phyloP scores from a whole-genome alignment of 1,139 yeast species.

The Candida sp. region DNA sequence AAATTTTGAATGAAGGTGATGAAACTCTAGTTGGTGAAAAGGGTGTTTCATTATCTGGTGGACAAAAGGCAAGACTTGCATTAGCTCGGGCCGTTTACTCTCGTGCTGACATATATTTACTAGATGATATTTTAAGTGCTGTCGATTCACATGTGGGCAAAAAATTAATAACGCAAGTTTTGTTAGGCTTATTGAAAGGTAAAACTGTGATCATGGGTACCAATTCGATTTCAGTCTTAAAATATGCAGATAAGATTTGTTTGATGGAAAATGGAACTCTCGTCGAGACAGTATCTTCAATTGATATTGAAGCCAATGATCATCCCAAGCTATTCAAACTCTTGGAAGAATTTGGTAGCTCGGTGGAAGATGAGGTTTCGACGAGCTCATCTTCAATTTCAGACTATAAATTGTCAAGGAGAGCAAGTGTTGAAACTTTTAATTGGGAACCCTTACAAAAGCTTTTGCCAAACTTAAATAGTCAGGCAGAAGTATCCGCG shows the following conservation, averaged over 20 bases:
- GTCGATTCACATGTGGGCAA: slow-evolving; percentile 95
- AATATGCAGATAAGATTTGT: slow-evolving; percentile 21
- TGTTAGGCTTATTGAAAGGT: slow-evolving; percentile 22
- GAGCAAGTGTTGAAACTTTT: slow-evolving; percentile 31
- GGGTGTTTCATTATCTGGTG: slow-evolving; percentile 95
- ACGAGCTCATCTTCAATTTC: slow-evolving; percentile 5
- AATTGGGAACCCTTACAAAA: slow-evolving; percentile 27
- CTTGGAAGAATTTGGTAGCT: slow-evolving; percentile 20
- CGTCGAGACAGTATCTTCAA: slow-evolving; percentile 23
- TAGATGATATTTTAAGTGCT: slow-evolving; percentile 82
- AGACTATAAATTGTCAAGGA: slow-evolving; percentile 7
- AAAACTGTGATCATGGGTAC: slow-evolving; percentile 32
- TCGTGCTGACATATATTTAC: slow-evolving; percentile 84
- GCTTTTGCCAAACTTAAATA: slow-evolving; percentile 19
- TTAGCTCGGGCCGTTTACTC: slow-evolving; percentile 96
- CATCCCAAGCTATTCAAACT: slow-evolving; percentile 25
- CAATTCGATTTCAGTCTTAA: slow-evolving; percentile 27
- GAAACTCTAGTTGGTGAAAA: slow-evolving; percentile 93
- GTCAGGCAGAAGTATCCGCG: slow-evolving; percentile 19
- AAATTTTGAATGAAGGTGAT: slow-evolving; percentile 83
- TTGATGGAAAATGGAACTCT: slow-evolving; percentile 23
- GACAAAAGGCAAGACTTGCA: slow-evolving; percentile 92
- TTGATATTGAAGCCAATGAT: slow-evolving; percentile 10
- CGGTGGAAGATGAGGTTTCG: slow-evolving; percentile 1
- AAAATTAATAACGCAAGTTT: slow-evolving; percentile 47